These are phyloP conservation scores for Actinomortierella ambigua DNA, from an alignment of 371 early-diverging fungal species.

Conservation along the genomic window DNA sequence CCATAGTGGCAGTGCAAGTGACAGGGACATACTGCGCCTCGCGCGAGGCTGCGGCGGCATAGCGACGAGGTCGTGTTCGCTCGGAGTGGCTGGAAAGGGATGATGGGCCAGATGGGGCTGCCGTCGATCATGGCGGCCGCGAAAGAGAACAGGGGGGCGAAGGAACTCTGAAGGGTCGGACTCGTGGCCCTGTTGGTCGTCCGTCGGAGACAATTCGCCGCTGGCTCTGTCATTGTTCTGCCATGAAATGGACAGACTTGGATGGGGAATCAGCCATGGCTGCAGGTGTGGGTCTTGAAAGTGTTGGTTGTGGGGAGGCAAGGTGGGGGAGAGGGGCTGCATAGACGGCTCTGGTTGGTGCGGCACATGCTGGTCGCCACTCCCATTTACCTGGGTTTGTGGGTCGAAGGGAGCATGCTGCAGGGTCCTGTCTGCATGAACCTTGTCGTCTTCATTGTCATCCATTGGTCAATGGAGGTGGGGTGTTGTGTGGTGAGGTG, in stretches of 20 bases:
- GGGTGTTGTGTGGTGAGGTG: too few species aligned
- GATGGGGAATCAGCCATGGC: conserved; percentile 45
- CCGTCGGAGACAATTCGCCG: not conserved
- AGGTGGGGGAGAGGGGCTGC: not conserved
- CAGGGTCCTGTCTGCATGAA: too few species aligned
- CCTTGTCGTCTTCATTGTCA: too few species aligned
- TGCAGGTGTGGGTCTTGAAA: conserved; percentile 29
- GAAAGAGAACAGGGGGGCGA: conserved; percentile 21
- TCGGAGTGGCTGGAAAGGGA: conserved; percentile 4
- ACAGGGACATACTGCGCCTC: conserved; percentile 51
- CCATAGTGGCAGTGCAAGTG: conserved; percentile 52
- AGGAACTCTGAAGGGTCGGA: conserved; percentile 43
- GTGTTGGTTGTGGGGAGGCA: conserved; percentile 15
- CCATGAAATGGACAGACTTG: conserved; percentile 41
- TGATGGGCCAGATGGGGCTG: conserved; percentile 12
- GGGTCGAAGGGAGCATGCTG: too few species aligned
- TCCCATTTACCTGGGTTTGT: too few species aligned
- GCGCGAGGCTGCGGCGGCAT: conserved; percentile 14
- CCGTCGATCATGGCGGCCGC: not conserved
- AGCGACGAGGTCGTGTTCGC: conserved; percentile 20
- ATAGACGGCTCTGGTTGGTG: too few species aligned
- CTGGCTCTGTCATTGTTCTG: conserved; percentile 21
- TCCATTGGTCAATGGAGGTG: too few species aligned
- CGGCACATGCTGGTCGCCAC: too few species aligned
- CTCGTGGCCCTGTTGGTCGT: conserved; percentile 24